These are phyloP conservation scores for Phytophthora hibernalis DNA, from an alignment of 352 stramenopile genomes.

Conservation along the genomic window DNA sequence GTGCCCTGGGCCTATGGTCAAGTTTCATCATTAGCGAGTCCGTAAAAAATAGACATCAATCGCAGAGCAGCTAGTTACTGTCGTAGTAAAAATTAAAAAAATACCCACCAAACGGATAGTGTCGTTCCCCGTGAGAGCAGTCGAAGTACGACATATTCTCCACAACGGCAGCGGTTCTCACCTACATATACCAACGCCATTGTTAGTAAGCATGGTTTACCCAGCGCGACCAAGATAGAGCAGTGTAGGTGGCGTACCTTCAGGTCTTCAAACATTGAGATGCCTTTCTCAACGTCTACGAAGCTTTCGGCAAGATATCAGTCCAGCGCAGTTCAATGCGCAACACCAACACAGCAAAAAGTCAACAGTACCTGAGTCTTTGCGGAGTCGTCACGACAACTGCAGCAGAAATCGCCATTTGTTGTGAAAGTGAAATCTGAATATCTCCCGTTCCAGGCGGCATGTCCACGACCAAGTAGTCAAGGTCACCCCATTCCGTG, in stretches of 20 bases:
- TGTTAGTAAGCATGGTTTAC: constrained; percentile 5
- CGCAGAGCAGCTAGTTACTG: not conserved
- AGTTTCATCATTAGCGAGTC: not conserved
- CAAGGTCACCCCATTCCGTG: constrained; percentile 99
- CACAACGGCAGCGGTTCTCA: constrained; percentile 97
- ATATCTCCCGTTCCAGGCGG: constrained; percentile 99
- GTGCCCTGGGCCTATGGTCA: constrained; percentile 64
- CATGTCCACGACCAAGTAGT: constrained; percentile 99
- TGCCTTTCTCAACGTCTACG: constrained; percentile 98
- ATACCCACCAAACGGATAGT: constrained; percentile 84
- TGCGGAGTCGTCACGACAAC: constrained; percentile 99
- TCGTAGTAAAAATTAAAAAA: not conserved
- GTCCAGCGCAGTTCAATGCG: not conserved
- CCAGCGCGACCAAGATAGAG: not conserved
- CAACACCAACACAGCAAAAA: not conserved
- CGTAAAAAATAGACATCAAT: too few species aligned
- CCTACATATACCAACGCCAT: constrained; percentile 44
- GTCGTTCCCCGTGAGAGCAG: constrained; percentile 84
- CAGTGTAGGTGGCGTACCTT: constrained; percentile 59
- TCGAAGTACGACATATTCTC: constrained; percentile 99
- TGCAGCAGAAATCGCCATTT: constrained; percentile 96
- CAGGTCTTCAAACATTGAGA: constrained; percentile 98
- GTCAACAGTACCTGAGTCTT: constrained; percentile 80
- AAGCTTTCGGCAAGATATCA: constrained; percentile 69
- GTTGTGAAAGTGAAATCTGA: constrained; percentile 98